These are phyloP conservation scores for Colletotrichum graminicola DNA, from an alignment of 2,329 filamentous ascomycete genomes.

Conservation along the genomic window DNA sequence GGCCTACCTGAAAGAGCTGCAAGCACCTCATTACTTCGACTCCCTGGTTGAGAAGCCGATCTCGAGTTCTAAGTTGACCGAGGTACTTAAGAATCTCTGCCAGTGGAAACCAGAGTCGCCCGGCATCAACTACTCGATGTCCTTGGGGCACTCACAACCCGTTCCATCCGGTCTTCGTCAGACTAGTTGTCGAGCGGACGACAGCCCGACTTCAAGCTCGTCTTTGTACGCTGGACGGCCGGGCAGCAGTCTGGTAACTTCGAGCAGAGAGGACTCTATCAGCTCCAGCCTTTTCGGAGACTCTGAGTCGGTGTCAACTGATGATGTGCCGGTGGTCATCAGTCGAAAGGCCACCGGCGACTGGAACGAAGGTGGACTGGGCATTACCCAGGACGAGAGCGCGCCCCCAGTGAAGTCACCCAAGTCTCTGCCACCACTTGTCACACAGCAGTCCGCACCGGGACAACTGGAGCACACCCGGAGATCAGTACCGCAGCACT, in stretches of 20 bases:
- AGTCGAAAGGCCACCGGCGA: conserved; percentile 80
- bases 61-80: conserved; percentile 88
- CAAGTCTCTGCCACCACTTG: conserved; percentile 64
- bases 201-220: conserved; percentile 86
- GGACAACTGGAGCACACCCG: conserved; percentile 67
- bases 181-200: conserved; percentile 73
- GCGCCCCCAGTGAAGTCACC: conserved; percentile 51
- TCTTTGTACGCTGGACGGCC: conserved; percentile 76
- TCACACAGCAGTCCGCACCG: conserved; percentile 75
- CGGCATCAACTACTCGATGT: conserved; percentile 55
- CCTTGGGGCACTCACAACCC: conserved; percentile 66
- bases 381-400: conserved; percentile 76
- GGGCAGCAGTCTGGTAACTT: conserved; percentile 82
- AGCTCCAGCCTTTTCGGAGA: conserved; percentile 91
- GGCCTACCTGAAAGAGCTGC: conserved; percentile 96
- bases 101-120: conserved; percentile 88
- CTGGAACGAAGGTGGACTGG: conserved; percentile 83
- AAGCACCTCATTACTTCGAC: conserved; percentile 95
- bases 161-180: conserved; percentile 75
- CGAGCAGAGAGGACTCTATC: conserved; percentile 89
- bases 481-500: conserved; percentile 68
- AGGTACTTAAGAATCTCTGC: conserved; percentile 88
- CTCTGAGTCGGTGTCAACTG: conserved; percentile 80
- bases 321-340: conserved; percentile 82
- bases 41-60: conserved; percentile 96